phyloP scores from a whole-genome alignment of 1,284 basidiomycete genomes.

The Apiotrichum domesticum region DNA sequence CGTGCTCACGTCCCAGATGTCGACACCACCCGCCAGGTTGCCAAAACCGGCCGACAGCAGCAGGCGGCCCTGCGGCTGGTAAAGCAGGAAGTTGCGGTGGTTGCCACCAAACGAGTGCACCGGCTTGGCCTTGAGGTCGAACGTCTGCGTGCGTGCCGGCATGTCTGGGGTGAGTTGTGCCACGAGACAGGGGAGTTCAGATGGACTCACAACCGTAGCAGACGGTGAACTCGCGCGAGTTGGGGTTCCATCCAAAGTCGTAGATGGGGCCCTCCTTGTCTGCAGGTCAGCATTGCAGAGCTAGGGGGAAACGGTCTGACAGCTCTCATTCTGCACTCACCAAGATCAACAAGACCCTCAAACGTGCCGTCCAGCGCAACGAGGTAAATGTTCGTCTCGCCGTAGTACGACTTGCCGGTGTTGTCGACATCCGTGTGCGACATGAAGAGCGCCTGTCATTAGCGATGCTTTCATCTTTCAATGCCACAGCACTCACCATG shows the following conservation, averaged over 20 bases:
- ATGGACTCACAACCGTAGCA: conserved; percentile 74
- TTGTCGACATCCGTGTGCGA: conserved; percentile 96
- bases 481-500: conserved; percentile 34
- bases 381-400: conserved; percentile 91
- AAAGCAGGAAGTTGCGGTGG: conserved; percentile 85
- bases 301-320: neutral
- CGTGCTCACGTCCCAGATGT: conserved; percentile 82
- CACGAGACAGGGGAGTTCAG: conserved; percentile 40
- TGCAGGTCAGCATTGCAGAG: neutral
- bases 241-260: conserved; percentile 96
- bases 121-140: conserved; percentile 81
- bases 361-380: conserved; percentile 92
- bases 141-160: conserved; percentile 88
- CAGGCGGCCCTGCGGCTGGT: conserved; percentile 89
- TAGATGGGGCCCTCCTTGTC: conserved; percentile 98
- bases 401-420: conserved; percentile 96
- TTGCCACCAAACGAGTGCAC: conserved; percentile 85
- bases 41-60: conserved; percentile 90
- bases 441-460: conserved; percentile 68
- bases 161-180: conserved; percentile 51
- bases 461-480: conserved; percentile 42
- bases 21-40: conserved; percentile 88
- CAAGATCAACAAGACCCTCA: conserved; percentile 78
- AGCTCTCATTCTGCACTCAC: neutral
- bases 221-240: conserved; percentile 91